Percentiles rank a stretch among this genome's conserved stretches.
Conservation (phyloP, 371 early-diverging fungal species). For the Rhizopus sp. region DNA sequence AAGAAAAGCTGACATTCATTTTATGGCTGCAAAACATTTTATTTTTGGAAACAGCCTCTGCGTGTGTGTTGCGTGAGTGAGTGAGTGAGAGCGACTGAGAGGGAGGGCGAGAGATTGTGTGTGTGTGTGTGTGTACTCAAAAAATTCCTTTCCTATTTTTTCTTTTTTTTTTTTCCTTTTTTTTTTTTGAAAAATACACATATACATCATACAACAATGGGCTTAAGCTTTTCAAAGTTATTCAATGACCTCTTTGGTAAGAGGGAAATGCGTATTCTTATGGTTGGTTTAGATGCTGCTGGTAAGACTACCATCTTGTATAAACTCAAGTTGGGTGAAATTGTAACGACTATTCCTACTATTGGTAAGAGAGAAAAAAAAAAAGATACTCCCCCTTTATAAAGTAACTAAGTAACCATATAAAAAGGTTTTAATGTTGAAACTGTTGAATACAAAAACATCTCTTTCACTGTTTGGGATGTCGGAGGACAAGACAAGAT, state of each 20-base stretch:
- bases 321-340: constrained; percentile 85
- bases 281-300: constrained; percentile 98
- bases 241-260: constrained; percentile 65
- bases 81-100: too few relatives aligned
- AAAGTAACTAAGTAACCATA: background rate
- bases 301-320: constrained; percentile 99
- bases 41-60: too few relatives aligned
- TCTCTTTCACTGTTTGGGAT: constrained; percentile 97
- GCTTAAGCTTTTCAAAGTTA: constrained; percentile 49
- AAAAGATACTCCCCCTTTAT: background rate
- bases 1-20: too few relatives aligned
- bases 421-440: constrained; percentile 86
- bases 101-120: too few relatives aligned
- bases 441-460: constrained; percentile 95
- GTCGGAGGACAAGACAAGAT: constrained; percentile 80
- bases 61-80: too few relatives aligned
- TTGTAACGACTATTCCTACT: constrained; percentile 96
- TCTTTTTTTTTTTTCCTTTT: background rate
- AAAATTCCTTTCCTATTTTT: constrained; percentile 1
- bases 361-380: constrained; percentile 37
- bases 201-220: constrained; percentile 32
- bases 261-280: constrained; percentile 95
- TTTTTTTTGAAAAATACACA: background rate
- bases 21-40: too few relatives aligned
- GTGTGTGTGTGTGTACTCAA: background rate